Evolutionary conservation across 108 stramenopile species (phyloP).

Genomic region (Skeletonema costatum): DNA sequence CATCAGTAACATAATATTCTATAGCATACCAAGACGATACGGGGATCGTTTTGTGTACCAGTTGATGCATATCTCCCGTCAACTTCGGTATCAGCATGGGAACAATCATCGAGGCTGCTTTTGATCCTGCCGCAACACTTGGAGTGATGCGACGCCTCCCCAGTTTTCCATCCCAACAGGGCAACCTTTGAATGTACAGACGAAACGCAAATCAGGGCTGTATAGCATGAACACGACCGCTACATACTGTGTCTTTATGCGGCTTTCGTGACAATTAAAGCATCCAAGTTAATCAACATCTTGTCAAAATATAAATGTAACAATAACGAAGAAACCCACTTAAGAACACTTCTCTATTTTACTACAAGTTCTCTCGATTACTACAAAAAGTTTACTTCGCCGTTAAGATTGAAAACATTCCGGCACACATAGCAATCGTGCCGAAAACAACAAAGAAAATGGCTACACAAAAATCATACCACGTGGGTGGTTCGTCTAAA

Average conservation of each 20-base stretch:
- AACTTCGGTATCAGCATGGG: background rate
- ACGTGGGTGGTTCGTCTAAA: conserved; percentile 54
- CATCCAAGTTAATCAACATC: no score
- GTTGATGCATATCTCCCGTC: background rate
- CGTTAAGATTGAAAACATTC: conserved; percentile 60
- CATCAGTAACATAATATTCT: background rate
- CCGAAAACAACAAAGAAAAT: conserved; percentile 75
- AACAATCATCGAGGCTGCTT: no score
- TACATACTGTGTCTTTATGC: no score
- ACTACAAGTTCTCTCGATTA: background rate
- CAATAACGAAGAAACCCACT: background rate
- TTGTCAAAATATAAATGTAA: no score
- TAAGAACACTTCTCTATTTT: background rate
- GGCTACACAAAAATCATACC: conserved; percentile 70
- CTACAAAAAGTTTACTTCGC: background rate
- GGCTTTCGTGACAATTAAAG: no score
- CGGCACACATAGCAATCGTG: conserved; percentile 66
- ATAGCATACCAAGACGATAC: background rate
- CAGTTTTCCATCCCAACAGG: no score
- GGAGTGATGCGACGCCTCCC: no score
- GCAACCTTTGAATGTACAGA: no score
- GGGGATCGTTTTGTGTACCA: background rate
- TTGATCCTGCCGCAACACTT: no score
- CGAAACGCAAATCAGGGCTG: no score
- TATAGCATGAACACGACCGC: no score